phyloP scores from a whole-genome alignment of 1,284 basidiomycete species.

The Pholiota adiposa region DNA sequence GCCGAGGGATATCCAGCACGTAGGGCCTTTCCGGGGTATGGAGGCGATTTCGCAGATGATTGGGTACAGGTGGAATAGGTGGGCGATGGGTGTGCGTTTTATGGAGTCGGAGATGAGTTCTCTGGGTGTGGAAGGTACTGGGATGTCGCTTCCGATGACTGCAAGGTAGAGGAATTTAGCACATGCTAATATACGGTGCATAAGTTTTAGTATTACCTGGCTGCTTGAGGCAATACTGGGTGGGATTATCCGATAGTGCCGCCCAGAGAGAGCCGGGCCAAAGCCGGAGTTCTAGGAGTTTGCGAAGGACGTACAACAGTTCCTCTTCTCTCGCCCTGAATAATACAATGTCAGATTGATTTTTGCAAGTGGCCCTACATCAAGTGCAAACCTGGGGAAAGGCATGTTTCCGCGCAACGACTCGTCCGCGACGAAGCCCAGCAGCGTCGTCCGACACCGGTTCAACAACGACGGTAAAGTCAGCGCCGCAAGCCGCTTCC shows the following conservation, averaged over 20 bases:
- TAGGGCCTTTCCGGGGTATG: constrained; percentile 64
- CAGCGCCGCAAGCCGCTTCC: constrained; percentile 72
- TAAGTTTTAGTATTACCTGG: constrained; percentile 43
- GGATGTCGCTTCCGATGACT: constrained; percentile 20
- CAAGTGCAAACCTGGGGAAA: constrained; percentile 68
- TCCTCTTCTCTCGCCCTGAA: constrained; percentile 87
- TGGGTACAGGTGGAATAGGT: constrained; percentile 85
- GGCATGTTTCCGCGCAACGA: constrained; percentile 82
- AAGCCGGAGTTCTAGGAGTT: constrained; percentile 70
- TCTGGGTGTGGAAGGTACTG: constrained; percentile 42
- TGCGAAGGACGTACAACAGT: constrained; percentile 81
- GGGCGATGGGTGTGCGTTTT: constrained; percentile 73
- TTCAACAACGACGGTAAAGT: constrained; percentile 72
- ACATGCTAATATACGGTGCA: neutral
- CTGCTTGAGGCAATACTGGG: constrained; percentile 53
- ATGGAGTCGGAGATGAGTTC: constrained; percentile 68
- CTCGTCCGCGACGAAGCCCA: constrained; percentile 82
- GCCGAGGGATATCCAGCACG: constrained; percentile 48
- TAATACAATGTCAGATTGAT: neutral
- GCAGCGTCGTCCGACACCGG: constrained; percentile 72
- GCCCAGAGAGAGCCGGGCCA: constrained; percentile 81
- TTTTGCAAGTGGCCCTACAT: neutral
- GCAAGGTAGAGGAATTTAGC: neutral
- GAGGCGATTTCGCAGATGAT: constrained; percentile 80
- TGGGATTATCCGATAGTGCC: constrained; percentile 66